These are phyloP conservation scores for Taphrina deformans DNA, from an alignment of 1,139 yeast species.

Conservation along the genomic window DNA sequence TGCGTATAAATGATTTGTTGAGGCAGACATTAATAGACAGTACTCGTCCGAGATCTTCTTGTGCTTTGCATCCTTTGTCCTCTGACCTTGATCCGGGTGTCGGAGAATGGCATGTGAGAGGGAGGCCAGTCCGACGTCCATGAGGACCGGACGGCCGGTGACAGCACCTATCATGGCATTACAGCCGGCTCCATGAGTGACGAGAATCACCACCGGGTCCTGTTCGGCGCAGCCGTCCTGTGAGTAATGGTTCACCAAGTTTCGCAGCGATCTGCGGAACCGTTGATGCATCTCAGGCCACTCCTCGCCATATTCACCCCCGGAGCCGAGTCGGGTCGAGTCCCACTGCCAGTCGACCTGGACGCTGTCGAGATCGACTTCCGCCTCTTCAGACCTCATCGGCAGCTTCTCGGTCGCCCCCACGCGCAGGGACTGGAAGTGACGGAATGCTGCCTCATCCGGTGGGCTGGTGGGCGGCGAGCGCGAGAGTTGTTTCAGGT, in stretches of 20 bases:
- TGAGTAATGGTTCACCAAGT: slow-evolving; percentile 39
- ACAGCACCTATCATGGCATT: slow-evolving; percentile 47
- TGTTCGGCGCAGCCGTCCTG: slow-evolving; percentile 37
- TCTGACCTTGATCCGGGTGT: background rate
- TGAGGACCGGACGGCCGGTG: slow-evolving; percentile 44
- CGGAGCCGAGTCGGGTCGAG: slow-evolving; percentile 42
- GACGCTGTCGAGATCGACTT: slow-evolving; percentile 4
- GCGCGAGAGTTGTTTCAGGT: slow-evolving; percentile 38
- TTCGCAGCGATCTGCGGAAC: slow-evolving; percentile 43
- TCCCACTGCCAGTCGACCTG: slow-evolving; percentile 43
- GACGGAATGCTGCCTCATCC: background rate
- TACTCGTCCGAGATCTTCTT: slow-evolving; percentile 21
- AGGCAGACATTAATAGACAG: slow-evolving; percentile 2
- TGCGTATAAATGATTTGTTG: background rate
- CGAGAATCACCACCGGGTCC: slow-evolving; percentile 43
- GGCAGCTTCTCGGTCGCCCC: background rate
- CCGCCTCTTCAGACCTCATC: slow-evolving; percentile 4
- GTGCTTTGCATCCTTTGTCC: background rate
- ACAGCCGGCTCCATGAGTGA: slow-evolving; percentile 50
- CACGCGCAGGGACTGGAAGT: background rate
- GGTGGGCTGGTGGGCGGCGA: slow-evolving; percentile 8
- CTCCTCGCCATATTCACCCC: slow-evolving; percentile 48
- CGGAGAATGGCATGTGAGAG: slow-evolving; percentile 42
- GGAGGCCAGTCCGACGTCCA: slow-evolving; percentile 44
- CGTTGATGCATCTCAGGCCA: slow-evolving; percentile 48